Conservation (phyloP, 352 stramenopile genomes). For the Phytophthora syringae region DNA sequence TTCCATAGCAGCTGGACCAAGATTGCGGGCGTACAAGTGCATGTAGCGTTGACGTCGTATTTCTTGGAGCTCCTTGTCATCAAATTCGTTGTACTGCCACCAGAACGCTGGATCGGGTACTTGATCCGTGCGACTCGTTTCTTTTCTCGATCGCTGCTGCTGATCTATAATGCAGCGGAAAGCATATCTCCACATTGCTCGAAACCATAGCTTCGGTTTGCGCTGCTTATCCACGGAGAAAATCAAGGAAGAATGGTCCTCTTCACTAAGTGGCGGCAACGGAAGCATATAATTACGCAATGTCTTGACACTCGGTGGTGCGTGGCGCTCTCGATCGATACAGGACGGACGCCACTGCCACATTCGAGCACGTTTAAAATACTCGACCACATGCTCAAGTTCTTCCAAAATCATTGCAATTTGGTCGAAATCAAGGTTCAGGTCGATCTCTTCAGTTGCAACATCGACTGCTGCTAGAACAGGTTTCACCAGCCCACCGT, state of each 20-base stretch:
- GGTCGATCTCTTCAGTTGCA: slow-evolving; percentile 58
- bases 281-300: slow-evolving; percentile 45
- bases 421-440: slow-evolving; percentile 70
- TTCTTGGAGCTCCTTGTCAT: slow-evolving; percentile 31
- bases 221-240: slow-evolving; percentile 41
- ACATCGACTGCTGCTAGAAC: slow-evolving; percentile 57
- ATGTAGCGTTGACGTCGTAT: slow-evolving; percentile 52
- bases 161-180: slow-evolving; percentile 53
- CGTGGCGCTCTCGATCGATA: slow-evolving; percentile 49
- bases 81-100: slow-evolving; percentile 25
- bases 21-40: slow-evolving; percentile 63
- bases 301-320: slow-evolving; percentile 45
- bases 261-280: slow-evolving; percentile 16
- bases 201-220: slow-evolving; percentile 55
- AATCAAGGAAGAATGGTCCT: slow-evolving; percentile 15
- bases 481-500: neutral
- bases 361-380: slow-evolving; percentile 40
- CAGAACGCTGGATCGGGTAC: slow-evolving; percentile 14
- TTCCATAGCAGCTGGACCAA: slow-evolving; percentile 47
- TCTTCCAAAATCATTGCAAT: slow-evolving; percentile 52
- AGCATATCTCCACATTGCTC: slow-evolving; percentile 75
- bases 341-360: slow-evolving; percentile 55
- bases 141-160: slow-evolving; percentile 21
- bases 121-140: neutral
- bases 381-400: slow-evolving; percentile 44